Percentiles rank a stretch among this genome's conserved stretches.
phyloP scores from a whole-genome alignment of 2,329 filamentous ascomycete genomes.

The Monosporascus ibericus region DNA sequence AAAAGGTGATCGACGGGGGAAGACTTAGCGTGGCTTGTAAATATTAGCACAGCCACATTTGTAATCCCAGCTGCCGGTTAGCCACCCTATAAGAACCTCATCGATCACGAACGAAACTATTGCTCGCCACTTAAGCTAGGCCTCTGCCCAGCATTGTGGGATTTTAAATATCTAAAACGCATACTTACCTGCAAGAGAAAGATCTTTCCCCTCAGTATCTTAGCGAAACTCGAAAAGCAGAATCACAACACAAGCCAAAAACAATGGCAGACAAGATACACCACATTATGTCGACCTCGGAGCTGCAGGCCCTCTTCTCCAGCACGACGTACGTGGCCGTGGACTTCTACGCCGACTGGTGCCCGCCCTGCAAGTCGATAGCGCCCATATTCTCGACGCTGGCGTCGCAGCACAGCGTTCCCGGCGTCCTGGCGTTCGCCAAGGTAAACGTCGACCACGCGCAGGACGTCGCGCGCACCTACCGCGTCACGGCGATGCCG shows the following conservation, averaged over 20 bases:
- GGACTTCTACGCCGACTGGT: constrained; percentile 57
- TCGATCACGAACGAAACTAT: background rate
- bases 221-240: no score
- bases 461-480: constrained; percentile 41
- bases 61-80: background rate
- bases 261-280: constrained; percentile 14
- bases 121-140: background rate
- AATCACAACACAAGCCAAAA: background rate
- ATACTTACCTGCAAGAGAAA: no score
- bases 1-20: background rate
- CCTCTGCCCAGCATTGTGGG: no score
- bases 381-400: constrained; percentile 47
- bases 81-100: background rate
- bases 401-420: constrained; percentile 32
- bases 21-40: background rate
- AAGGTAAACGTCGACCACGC: constrained; percentile 54
- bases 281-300: constrained; percentile 35
- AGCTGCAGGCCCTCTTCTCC: constrained; percentile 44
- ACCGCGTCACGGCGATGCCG: constrained; percentile 50
- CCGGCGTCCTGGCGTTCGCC: constrained; percentile 45
- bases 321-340: constrained; percentile 45
- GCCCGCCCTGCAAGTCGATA: constrained; percentile 55
- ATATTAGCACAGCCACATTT: background rate
- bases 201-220: no score
- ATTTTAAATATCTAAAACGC: no score